Base-by-base conservation (phyloP, 441 rosid species). In the Metrosideros polymorpha region DNA sequence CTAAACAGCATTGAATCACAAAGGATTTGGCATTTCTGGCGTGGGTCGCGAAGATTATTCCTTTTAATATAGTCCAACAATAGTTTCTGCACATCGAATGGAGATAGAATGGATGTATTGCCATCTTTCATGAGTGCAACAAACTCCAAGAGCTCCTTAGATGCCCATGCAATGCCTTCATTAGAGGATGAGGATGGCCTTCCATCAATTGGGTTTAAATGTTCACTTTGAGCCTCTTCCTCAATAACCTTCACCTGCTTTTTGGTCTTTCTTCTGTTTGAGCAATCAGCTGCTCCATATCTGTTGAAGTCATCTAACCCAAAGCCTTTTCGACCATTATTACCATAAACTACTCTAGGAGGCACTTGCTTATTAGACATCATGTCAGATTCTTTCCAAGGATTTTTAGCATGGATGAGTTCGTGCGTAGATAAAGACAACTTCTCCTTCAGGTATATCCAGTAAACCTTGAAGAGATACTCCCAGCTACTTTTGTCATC, bases 401-500 rank as follows among this genome's bases (percentile, higher is more conserved):
- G 95, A 89, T 90, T 92, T 91, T 89, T 91, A 86, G 94, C 94
- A 84, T 88, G 91, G 22, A 88, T 92, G 87, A 98, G 94, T 89
- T 97, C 99, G 85, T 91, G 94, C 77, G 92, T 66, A 86, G 97
- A 94, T 89, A 98, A 92, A 85, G 92, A 92, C 77, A 95, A 93
- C 87, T 95, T 93, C 86, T 91, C 95, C 93, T 95, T 98, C 87
- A 96, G 88, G 89, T 85, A 91, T 87, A 92, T 88, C 99, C 99
- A 98, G 87, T 98, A 98, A 32, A 95, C 93, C 92, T 98, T 98
- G 89, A 98, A 98, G 82, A 98, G 98, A 94, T 96, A 98, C 92
- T 98, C 99, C 99, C 99, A 98, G 93, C 99, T 98, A 88, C 90
- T 92, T 92, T 92, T 91, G 90, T 98, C 99, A 90, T 98, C 99